A percentile compares a stretch with the other conserved stretches of the same genome.
These are phyloP conservation scores for Allium cepa DNA, from an alignment of 106 monocot species.

Conservation along the genomic window DNA sequence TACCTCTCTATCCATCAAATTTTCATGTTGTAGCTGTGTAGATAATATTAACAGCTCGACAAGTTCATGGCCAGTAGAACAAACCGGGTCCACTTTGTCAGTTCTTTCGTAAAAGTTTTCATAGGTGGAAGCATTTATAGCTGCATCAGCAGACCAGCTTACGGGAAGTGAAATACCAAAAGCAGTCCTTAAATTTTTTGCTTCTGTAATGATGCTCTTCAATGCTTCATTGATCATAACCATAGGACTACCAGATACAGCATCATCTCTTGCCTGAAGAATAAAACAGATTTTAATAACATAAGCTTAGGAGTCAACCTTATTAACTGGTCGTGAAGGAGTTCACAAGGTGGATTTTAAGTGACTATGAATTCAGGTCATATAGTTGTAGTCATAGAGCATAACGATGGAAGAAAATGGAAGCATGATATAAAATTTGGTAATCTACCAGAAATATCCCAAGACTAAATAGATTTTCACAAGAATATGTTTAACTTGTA, in stretches of 20 bases:
- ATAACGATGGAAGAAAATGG: too few species aligned
- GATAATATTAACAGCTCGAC: slow-evolving; percentile 75
- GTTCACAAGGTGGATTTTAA: too few species aligned
- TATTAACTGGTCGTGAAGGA: too few species aligned
- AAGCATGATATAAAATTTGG: too few species aligned
- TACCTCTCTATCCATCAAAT: background rate
- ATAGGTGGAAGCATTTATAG: slow-evolving; percentile 20
- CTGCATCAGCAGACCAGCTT: slow-evolving; percentile 56
- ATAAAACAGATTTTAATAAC: background rate
- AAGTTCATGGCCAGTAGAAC: slow-evolving; percentile 62
- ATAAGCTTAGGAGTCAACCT: too few species aligned
- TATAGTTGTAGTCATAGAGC: too few species aligned
- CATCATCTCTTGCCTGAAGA: slow-evolving; percentile 31
- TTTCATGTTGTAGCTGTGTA: slow-evolving; percentile 35
- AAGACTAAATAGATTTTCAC: too few species aligned
- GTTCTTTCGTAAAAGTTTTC: slow-evolving; percentile 27
- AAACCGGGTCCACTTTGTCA: slow-evolving; percentile 32
- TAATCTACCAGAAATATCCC: too few species aligned
- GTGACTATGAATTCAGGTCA: too few species aligned
- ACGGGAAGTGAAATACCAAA: slow-evolving; percentile 50
- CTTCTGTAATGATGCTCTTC: slow-evolving; percentile 35
- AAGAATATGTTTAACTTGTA: too few species aligned
- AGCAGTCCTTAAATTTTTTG: slow-evolving; percentile 51
- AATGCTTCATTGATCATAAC: slow-evolving; percentile 19
- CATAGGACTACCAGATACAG: too few species aligned